Conservation (phyloP, 352 stramenopile species). For the Aphanomyces invadans region DNA sequence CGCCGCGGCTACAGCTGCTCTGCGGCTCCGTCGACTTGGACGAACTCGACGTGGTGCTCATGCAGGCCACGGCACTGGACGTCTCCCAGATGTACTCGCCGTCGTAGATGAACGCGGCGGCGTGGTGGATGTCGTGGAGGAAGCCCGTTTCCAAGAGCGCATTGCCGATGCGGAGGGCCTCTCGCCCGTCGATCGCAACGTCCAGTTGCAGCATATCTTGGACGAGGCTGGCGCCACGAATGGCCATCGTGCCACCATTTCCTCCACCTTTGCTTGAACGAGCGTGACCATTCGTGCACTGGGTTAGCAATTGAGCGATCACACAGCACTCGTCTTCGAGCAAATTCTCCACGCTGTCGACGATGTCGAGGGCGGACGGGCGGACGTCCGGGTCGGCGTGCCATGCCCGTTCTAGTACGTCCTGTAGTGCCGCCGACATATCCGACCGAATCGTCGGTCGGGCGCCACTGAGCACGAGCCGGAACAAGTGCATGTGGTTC, state of each 20-base stretch:
- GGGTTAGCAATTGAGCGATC: background rate
- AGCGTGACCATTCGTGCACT: background rate
- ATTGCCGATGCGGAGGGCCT: slow-evolving; percentile 37
- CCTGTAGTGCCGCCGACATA: slow-evolving; percentile 39
- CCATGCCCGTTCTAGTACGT: slow-evolving; percentile 54
- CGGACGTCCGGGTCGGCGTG: slow-evolving; percentile 40
- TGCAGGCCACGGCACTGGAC: background rate
- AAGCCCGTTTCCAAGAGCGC: slow-evolving; percentile 33
- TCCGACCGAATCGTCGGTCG: slow-evolving; percentile 38
- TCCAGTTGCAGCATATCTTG: background rate
- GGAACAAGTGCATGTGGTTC: slow-evolving; percentile 49
- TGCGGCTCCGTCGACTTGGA: background rate
- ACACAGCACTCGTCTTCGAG: slow-evolving; percentile 1
- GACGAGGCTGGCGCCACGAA: background rate
- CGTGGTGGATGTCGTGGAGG: slow-evolving; percentile 34
- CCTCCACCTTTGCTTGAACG: background rate
- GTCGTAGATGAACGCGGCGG: slow-evolving; percentile 27
- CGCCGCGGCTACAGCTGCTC: background rate
- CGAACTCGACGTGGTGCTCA: background rate
- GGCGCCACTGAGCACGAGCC: slow-evolving; percentile 38
- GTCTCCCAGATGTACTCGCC: background rate
- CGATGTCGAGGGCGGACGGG: slow-evolving; percentile 41
- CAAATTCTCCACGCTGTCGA: slow-evolving; percentile 34
- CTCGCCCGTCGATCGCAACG: background rate
- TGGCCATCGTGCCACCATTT: background rate